A percentile compares a stretch with the other conserved stretches of the same genome.
Conservation (phyloP, 1,284 basidiomycete genomes). For the Puccinia horiana region DNA sequence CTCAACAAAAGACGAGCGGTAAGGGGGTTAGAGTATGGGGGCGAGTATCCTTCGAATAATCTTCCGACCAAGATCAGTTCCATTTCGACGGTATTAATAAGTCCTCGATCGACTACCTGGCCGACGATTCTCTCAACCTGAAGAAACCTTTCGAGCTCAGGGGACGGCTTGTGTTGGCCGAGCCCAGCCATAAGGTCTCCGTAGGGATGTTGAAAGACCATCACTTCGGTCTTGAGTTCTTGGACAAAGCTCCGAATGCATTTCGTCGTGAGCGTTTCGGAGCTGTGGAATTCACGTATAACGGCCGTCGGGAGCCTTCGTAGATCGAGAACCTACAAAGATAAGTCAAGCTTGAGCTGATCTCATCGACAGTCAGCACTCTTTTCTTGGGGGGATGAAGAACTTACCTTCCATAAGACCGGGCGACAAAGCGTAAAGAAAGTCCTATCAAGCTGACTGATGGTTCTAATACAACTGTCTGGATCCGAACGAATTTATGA, state of each 20-base stretch:
- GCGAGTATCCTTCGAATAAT: not conserved
- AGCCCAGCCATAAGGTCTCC: not conserved
- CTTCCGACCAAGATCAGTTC: constrained; percentile 7
- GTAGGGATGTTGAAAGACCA: not conserved
- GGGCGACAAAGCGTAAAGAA: constrained; percentile 11
- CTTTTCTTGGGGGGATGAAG: not conserved
- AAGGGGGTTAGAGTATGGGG: not conserved
- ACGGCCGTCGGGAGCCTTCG: constrained; percentile 8
- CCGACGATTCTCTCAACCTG: not conserved
- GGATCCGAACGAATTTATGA: not conserved
- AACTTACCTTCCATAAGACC: constrained; percentile 15
- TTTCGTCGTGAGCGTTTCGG: not conserved
- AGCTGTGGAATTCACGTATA: not conserved
- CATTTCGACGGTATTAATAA: not conserved
- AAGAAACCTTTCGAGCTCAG: not conserved
- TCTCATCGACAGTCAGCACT: not conserved
- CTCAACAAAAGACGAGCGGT: not conserved
- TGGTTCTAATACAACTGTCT: constrained; percentile 11
- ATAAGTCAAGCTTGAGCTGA: too few species aligned
- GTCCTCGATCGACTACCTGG: not conserved
- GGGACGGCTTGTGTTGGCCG: not conserved
- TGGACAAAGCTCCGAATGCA: not conserved
- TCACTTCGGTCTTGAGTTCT: not conserved
- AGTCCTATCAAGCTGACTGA: constrained; percentile 8
- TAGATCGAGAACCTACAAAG: constrained; percentile 18